Percentiles rank a stretch among this genome's conserved stretches.
Evolutionary conservation across 1,284 basidiomycete species (phyloP).

Genomic region (Lignosus rhinocerotis): DNA sequence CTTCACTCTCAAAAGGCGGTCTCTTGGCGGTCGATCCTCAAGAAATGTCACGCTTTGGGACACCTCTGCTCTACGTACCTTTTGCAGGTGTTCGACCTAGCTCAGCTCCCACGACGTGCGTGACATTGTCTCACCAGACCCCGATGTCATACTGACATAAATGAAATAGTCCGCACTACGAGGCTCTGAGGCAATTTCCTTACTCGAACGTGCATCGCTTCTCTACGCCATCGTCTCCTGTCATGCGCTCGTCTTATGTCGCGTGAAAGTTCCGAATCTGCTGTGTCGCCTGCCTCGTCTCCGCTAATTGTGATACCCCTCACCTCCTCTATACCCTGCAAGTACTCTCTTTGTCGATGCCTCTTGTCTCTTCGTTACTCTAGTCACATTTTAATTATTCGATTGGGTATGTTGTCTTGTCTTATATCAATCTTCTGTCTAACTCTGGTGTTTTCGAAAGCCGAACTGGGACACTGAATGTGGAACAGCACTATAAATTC

Average conservation of each 20-base stretch:
- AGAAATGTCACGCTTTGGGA: constrained; percentile 21
- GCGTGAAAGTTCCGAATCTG: constrained; percentile 5
- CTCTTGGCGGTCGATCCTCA: constrained; percentile 24
- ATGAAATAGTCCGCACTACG: constrained; percentile 15
- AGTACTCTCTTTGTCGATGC: neutral
- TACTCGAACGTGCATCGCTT: constrained; percentile 23
- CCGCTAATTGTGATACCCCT: constrained; percentile 3
- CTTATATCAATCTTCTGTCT: neutral
- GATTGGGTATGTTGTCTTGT: neutral
- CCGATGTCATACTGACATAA: neutral
- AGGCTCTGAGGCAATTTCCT: constrained; percentile 12
- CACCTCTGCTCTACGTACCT: constrained; percentile 27
- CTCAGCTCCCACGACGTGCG: constrained; percentile 33
- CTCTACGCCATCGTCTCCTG: constrained; percentile 24
- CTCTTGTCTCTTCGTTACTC: neutral
- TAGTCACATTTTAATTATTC: constrained; percentile 2
- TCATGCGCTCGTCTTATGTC: constrained; percentile 20
- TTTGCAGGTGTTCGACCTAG: constrained; percentile 24
- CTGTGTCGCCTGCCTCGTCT: neutral
- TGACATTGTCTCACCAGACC: neutral
- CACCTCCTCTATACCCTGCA: constrained; percentile 5
- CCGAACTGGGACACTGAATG: neutral
- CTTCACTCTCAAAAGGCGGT: constrained; percentile 22
- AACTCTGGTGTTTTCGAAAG: neutral
- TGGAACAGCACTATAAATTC: constrained; percentile 5